Conservation (phyloP, 768 basidiomycete genomes). For the Coprinopsis marcescibilis region DNA sequence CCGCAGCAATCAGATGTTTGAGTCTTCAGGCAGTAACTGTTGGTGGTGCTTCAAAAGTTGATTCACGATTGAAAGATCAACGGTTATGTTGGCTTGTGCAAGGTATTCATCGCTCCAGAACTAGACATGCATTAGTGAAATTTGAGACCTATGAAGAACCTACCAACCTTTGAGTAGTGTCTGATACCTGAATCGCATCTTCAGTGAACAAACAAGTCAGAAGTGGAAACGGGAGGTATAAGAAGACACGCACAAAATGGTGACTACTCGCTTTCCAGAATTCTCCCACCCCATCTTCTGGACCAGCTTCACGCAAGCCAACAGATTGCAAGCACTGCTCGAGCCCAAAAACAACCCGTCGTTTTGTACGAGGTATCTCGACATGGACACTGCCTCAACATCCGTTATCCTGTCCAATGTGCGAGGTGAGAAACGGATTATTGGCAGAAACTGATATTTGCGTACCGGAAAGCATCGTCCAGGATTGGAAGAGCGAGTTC, state of each 20-base stretch:
- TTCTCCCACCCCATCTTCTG: slow-evolving; percentile 63
- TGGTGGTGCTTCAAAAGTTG: slow-evolving; percentile 30
- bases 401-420: slow-evolving; percentile 69
- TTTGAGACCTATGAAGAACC: slow-evolving; percentile 38
- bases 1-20: neutral
- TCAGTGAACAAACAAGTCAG: neutral
- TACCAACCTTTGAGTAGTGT: slow-evolving; percentile 84
- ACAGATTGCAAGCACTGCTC: slow-evolving; percentile 91
- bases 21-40: neutral
- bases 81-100: slow-evolving; percentile 36
- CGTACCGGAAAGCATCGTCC: slow-evolving; percentile 82
- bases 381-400: slow-evolving; percentile 93
- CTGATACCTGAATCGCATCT: slow-evolving; percentile 89
- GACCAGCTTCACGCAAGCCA: slow-evolving; percentile 82
- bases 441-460: neutral
- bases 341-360: slow-evolving; percentile 96
- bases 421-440: neutral
- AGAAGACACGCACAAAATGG: slow-evolving; percentile 61
- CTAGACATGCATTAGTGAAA: neutral
- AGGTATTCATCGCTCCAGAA: slow-evolving; percentile 52
- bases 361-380: slow-evolving; percentile 81
- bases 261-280: slow-evolving; percentile 67
- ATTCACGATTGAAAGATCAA: slow-evolving; percentile 36
- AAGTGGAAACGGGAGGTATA: neutral
- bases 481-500: slow-evolving; percentile 78